These are phyloP conservation scores for Fusarium devonianum DNA, from an alignment of 2,329 filamentous ascomycete genomes.

Conservation along the genomic window DNA sequence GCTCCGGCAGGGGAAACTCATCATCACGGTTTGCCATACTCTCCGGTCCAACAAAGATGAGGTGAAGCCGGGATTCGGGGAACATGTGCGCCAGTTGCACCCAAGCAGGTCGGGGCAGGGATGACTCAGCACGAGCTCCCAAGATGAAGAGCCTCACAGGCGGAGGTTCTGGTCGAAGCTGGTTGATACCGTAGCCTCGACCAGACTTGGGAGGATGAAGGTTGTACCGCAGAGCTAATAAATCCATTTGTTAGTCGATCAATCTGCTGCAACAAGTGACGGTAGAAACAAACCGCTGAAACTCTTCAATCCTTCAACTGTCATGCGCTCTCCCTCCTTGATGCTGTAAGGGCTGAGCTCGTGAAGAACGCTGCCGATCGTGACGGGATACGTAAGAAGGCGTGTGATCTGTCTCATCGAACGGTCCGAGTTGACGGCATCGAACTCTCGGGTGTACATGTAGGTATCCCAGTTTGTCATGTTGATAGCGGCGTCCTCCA, in stretches of 20 bases:
- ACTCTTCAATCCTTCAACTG: constrained; percentile 89
- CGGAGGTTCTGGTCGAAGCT: constrained; percentile 82
- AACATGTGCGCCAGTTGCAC: constrained; percentile 93
- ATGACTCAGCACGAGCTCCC: constrained; percentile 96
- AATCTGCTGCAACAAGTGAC: neutral
- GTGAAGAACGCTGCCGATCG: constrained; percentile 88
- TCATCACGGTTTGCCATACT: constrained; percentile 93
- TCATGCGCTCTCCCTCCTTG: constrained; percentile 76
- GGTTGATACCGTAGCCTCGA: constrained; percentile 75
- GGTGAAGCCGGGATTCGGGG: constrained; percentile 86
- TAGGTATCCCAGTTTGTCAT: constrained; percentile 99
- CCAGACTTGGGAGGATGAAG: constrained; percentile 87
- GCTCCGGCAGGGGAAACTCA: constrained; percentile 88
- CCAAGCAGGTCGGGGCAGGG: constrained; percentile 92
- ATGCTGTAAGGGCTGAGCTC: constrained; percentile 93
- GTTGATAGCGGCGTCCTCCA: constrained; percentile 92
- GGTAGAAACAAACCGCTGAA: constrained; percentile 74
- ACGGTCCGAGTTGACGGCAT: constrained; percentile 88
- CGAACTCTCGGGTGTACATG: constrained; percentile 89
- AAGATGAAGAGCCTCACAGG: constrained; percentile 92
- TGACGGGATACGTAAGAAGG: constrained; percentile 91
- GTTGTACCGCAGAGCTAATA: constrained; percentile 87
- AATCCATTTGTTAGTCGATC: constrained; percentile 7
- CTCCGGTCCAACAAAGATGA: constrained; percentile 95
- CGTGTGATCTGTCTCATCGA: constrained; percentile 92